These are phyloP conservation scores for Epichloe baconii DNA, from an alignment of 2,329 filamentous ascomycete species.

Conservation along the genomic window DNA sequence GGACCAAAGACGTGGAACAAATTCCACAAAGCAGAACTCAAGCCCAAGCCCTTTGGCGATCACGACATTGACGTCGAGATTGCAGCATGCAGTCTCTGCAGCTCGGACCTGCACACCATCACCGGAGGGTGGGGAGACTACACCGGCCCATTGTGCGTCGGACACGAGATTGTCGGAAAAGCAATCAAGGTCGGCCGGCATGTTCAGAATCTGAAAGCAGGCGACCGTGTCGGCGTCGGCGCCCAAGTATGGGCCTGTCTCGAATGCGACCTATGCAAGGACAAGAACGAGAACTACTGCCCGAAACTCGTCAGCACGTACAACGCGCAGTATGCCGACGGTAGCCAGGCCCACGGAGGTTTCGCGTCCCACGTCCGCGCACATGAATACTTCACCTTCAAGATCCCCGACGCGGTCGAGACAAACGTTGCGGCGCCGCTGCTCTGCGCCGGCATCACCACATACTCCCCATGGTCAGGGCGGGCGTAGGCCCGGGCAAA, in stretches of 20 bases:
- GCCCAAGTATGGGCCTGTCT: constrained; percentile 47
- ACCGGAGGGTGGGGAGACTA: constrained; percentile 42
- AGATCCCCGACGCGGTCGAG: constrained; percentile 39
- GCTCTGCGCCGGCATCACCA: constrained; percentile 66
- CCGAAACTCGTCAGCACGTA: constrained; percentile 41
- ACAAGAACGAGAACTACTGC: constrained; percentile 37
- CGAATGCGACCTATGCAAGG: constrained; percentile 32
- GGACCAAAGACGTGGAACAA: constrained; percentile 28
- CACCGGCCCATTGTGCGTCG: constrained; percentile 36
- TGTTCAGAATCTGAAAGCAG: constrained; percentile 38
- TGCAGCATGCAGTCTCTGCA: constrained; percentile 52
- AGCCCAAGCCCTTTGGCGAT: constrained; percentile 23
- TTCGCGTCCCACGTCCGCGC: constrained; percentile 35
- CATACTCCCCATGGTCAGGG: constrained; percentile 53
- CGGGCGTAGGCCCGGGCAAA: constrained; percentile 57
- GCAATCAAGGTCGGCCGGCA: constrained; percentile 33
- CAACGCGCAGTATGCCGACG: constrained; percentile 41
- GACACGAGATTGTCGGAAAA: constrained; percentile 46
- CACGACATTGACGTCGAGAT: constrained; percentile 54
- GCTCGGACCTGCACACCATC: constrained; percentile 47
- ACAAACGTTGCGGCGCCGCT: constrained; percentile 48
- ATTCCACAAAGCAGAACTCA: constrained; percentile 25
- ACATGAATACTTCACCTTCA: constrained; percentile 45
- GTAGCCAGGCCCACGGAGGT: constrained; percentile 53
- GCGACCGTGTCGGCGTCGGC: constrained; percentile 52